Percentiles rank a stretch among this genome's conserved stretches.
phyloP scores from a whole-genome alignment of 176 grass and related monocot genomes.

The Urochloa ruziziensis region DNA sequence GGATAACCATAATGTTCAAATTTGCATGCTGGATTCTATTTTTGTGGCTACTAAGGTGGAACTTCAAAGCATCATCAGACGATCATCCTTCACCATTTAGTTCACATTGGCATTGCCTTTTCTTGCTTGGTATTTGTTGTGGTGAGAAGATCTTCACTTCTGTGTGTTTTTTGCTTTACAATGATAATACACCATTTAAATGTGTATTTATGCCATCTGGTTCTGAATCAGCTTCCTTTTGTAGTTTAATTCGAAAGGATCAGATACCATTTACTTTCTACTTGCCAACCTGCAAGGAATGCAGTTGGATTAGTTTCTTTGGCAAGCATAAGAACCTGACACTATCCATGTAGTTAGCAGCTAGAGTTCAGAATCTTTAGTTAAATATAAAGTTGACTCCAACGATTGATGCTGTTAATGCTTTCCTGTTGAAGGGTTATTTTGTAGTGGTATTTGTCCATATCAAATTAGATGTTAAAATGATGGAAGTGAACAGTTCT shows the following conservation, averaged over 20 bases:
- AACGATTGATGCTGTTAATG: neutral
- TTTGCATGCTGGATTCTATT: neutral
- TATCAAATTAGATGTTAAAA: slow-evolving; percentile 10
- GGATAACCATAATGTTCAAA: neutral
- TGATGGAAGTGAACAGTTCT: neutral
- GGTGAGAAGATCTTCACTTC: neutral
- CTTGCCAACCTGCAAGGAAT: no score
- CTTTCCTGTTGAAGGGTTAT: neutral
- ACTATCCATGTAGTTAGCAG: neutral
- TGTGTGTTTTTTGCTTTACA: no score
- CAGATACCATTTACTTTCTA: neutral
- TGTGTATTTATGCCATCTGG: neutral
- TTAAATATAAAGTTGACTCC: neutral
- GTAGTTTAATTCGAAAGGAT: neutral
- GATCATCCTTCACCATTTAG: neutral
- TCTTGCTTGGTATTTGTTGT: neutral
- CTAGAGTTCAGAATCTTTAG: slow-evolving; percentile 15
- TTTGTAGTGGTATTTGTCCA: neutral
- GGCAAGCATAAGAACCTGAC: neutral
- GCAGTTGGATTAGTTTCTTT: slow-evolving; percentile 16
- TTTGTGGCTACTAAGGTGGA: neutral
- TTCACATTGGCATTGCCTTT: neutral
- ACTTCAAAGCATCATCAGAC: neutral
- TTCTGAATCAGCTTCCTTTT: neutral
- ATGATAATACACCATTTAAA: no score